A percentile compares a stretch with the other conserved stretches of the same genome.
Conservation (phyloP, 2,329 filamentous ascomycete species). For the Diatrype stigma region DNA sequence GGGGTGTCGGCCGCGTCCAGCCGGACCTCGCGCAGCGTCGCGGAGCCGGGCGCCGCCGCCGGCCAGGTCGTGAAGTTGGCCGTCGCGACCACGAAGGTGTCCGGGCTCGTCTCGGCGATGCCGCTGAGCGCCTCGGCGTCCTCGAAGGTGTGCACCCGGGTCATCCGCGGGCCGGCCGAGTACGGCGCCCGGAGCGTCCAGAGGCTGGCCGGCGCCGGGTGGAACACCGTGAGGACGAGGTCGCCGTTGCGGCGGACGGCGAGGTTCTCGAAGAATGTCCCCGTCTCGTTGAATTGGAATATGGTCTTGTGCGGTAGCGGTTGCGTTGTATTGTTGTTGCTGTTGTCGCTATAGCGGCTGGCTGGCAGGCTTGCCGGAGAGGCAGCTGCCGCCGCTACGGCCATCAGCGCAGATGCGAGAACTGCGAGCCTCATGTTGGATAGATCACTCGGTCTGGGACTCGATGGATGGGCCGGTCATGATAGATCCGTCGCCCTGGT, state of each 20-base stretch:
- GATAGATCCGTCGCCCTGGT: no score
- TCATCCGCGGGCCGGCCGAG: slow-evolving; percentile 9
- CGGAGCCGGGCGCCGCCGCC: slow-evolving; percentile 6
- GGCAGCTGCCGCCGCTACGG: no score
- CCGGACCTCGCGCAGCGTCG: slow-evolving; percentile 13
- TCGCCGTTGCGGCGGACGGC: slow-evolving; percentile 23
- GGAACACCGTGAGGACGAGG: slow-evolving; percentile 24
- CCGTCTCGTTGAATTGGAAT: slow-evolving; percentile 5
- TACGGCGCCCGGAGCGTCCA: slow-evolving; percentile 19
- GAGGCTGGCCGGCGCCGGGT: slow-evolving; percentile 15
- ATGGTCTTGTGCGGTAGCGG: slow-evolving; percentile 1
- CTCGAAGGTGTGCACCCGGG: slow-evolving; percentile 20
- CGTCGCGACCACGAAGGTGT: slow-evolving; percentile 15
- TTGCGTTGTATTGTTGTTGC: no score
- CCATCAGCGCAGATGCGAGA: no score
- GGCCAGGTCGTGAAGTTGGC: slow-evolving; percentile 5
- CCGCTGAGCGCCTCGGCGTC: slow-evolving; percentile 19
- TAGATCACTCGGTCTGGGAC: no score
- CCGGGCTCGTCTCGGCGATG: slow-evolving; percentile 23
- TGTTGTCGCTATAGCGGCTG: no score
- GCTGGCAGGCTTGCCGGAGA: no score
- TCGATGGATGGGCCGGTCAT: no score
- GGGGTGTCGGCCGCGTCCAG: background rate
- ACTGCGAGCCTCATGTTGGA: no score
- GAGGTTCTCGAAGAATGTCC: slow-evolving; percentile 26